Percentiles rank a stretch among this genome's conserved stretches.
Evolutionary conservation across 257 asterid species (phyloP).

Genomic region (Phtheirospermum japonicum): DNA sequence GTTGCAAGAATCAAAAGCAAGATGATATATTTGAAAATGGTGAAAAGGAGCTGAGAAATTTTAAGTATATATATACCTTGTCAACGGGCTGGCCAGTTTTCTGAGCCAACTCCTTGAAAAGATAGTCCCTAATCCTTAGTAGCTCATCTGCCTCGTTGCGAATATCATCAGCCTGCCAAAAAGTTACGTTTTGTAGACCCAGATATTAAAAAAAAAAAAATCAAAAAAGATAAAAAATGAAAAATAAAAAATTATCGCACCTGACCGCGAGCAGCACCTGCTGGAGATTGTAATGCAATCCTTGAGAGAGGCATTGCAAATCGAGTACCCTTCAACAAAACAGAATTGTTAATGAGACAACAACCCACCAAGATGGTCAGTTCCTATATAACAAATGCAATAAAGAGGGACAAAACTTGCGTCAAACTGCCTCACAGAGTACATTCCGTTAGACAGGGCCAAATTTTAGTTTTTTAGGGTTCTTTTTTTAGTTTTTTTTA

Average conservation of each 20-base stretch:
- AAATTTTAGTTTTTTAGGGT: too few species aligned
- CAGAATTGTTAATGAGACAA: conserved; percentile 24
- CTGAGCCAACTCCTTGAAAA: conserved; percentile 80
- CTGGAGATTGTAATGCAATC: conserved; percentile 75
- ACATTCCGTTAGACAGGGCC: too few species aligned
- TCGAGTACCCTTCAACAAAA: conserved; percentile 58
- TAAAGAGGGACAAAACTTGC: too few species aligned
- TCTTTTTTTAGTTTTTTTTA: too few species aligned
- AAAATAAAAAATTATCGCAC: conserved; percentile 44
- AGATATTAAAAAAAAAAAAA: conserved; percentile 9
- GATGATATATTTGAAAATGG: not conserved
- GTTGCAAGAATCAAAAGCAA: not conserved
- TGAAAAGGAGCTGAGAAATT: not conserved
- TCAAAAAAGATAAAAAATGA: not conserved
- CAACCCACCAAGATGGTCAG: not conserved
- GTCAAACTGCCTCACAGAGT: too few species aligned
- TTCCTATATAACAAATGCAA: not conserved
- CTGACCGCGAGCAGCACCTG: conserved; percentile 98
- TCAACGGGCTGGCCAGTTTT: conserved; percentile 83
- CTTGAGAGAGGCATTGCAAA: conserved; percentile 77
- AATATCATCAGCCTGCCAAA: conserved; percentile 79
- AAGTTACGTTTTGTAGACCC: conserved; percentile 13
- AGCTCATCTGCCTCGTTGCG: conserved; percentile 86
- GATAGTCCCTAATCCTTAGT: conserved; percentile 79
- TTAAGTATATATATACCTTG: conserved; percentile 41